Evolutionary conservation across 106 monocot genomes (phyloP), one percentile per base, ranked within the genome.

Genomic region (Platanthera zijinensis): DNA sequence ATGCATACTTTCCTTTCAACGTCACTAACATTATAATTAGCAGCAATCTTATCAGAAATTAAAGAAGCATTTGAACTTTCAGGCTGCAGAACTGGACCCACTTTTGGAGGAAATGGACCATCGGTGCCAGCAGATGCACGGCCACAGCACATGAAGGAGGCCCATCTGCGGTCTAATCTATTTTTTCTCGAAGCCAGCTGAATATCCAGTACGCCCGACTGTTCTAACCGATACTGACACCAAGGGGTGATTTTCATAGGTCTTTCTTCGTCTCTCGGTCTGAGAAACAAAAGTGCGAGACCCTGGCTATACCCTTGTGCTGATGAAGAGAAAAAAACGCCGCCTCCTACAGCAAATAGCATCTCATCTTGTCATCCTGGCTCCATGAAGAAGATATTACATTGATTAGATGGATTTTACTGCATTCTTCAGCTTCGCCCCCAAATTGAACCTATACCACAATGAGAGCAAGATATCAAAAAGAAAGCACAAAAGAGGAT

Each of bases 271-370:
- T 80, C 84, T 83, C 67, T 83, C 32, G 57, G 84, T 15, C 96
- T 87, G 67, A 93, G 78, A 8, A 96, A 76, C 64, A 93, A 74
- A 79, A 96, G 83, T 3, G 82, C 78, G 50, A 96, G 82, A 13
- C 93, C 93, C 77, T 93, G 86, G 79, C 85, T 90, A 75, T 90
- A 96, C 30, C 93, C 93, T 57, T 90, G 87, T 25, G 93, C 90
- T 66, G 93, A 96, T 59, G 96, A 90, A 73, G 93, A 90, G 75
- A 93, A 93, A 76, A 96, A 91, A 1, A 90, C 90, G 56, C 96
- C 92, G 86, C 95, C 93, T 91, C 90, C 96, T 39, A 93, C 90
- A 48, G 96, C 84, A 59, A 96, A 78, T 47, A 93, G 85, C 93
- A 96, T 93, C 62, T 71, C 78, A 69, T 62, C 78, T 73, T 79